A percentile compares a stretch with the other conserved stretches of the same genome.
These are phyloP conservation scores for Xerocomus minutiporus DNA, from an alignment of 1,284 basidiomycete species.

Conservation along the genomic window DNA sequence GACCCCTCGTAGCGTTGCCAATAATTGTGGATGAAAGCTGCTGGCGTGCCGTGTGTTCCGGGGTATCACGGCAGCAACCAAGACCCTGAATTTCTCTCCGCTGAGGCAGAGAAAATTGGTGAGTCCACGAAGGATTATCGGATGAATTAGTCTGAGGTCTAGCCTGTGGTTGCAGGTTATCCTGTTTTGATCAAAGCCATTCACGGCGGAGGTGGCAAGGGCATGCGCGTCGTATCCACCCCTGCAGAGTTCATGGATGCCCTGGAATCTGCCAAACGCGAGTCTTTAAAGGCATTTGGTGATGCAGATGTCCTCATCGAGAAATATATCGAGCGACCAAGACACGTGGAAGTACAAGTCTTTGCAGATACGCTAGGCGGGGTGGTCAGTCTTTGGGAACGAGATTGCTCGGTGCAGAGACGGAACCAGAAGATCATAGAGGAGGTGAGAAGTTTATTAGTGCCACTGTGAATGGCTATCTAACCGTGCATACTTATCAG, in stretches of 20 bases:
- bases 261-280: slow-evolving; percentile 79
- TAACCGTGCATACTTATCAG: slow-evolving; percentile 33
- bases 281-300: slow-evolving; percentile 82
- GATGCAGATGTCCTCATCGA: slow-evolving; percentile 84
- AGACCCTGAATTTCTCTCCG: slow-evolving; percentile 56
- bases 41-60: slow-evolving; percentile 90
- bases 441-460: slow-evolving; percentile 45
- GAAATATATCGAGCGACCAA: slow-evolving; percentile 78
- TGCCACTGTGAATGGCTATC: not conserved
- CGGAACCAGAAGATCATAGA: slow-evolving; percentile 95
- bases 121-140: not conserved
- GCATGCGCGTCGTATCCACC: slow-evolving; percentile 85
- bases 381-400: slow-evolving; percentile 86
- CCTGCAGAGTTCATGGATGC: slow-evolving; percentile 70
- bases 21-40: slow-evolving; percentile 45
- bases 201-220: slow-evolving; percentile 95
- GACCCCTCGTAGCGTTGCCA: not conserved
- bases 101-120: slow-evolving; percentile 74
- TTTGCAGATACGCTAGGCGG: slow-evolving; percentile 77
- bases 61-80: slow-evolving; percentile 84
- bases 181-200: slow-evolving; percentile 95
- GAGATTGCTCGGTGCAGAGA: slow-evolving; percentile 92
- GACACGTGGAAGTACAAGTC: slow-evolving; percentile 88
- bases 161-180: slow-evolving; percentile 49
- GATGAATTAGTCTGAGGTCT: not conserved